These are phyloP conservation scores for Tetrapyrgos nigripes DNA, from an alignment of 1,284 basidiomycete genomes.

Conservation along the genomic window DNA sequence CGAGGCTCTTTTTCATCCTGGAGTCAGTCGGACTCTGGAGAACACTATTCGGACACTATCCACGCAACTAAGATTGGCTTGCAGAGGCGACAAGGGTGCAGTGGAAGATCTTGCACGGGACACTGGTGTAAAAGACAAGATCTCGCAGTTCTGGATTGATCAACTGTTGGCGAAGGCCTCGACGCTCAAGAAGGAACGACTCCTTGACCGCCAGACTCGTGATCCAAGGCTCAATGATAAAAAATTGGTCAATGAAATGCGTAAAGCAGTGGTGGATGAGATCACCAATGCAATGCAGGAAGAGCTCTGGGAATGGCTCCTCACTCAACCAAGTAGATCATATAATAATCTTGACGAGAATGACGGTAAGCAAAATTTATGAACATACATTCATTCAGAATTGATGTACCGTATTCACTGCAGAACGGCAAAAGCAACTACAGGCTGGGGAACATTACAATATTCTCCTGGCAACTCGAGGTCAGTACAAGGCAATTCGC, in stretches of 20 bases:
- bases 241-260: background rate
- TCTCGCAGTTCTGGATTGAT: constrained; percentile 32
- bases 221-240: background rate
- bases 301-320: constrained; percentile 24
- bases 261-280: background rate
- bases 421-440: constrained; percentile 2
- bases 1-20: constrained; percentile 16
- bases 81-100: constrained; percentile 15
- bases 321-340: constrained; percentile 15
- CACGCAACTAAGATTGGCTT: constrained; percentile 24
- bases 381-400: background rate
- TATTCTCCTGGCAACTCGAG: background rate
- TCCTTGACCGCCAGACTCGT: background rate
- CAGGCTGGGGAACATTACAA: constrained; percentile 14
- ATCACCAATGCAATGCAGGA: background rate
- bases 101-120: constrained; percentile 21
- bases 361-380: constrained; percentile 20
- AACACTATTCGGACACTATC: constrained; percentile 15
- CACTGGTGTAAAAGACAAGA: constrained; percentile 35
- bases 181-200: constrained; percentile 13
- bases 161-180: constrained; percentile 21
- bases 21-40: constrained; percentile 11
- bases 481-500: background rate
- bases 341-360: constrained; percentile 16
- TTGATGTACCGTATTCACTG: background rate